A percentile compares a stretch with the other conserved stretches of the same genome.
Conservation (phyloP, 2,329 filamentous ascomycete species). For the Fusarium clavum region DNA sequence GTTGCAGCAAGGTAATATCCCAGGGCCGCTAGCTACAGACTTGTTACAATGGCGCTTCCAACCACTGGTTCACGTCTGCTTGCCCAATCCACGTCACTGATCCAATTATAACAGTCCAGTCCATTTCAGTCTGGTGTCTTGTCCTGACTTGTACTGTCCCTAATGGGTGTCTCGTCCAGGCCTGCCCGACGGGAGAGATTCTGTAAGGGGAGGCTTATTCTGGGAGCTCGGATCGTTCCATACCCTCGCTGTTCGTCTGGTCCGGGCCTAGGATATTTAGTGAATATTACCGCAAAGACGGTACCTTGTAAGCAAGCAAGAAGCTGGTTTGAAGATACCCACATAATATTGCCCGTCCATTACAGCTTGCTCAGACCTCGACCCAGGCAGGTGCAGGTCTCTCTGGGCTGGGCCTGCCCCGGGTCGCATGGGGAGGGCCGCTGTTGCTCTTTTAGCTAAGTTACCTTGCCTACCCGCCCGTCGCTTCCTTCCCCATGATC, state of each 20-base stretch:
- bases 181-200: constrained; percentile 11
- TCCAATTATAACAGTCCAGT: constrained; percentile 24
- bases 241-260: constrained; percentile 29
- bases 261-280: constrained; percentile 11
- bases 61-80: constrained; percentile 43
- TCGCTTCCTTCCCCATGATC: constrained; percentile 42
- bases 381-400: constrained; percentile 21
- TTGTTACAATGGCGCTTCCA: constrained; percentile 44
- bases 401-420: constrained; percentile 28
- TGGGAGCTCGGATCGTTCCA: constrained; percentile 36
- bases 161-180: not conserved
- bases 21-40: constrained; percentile 46
- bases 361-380: constrained; percentile 16
- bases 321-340: constrained; percentile 25
- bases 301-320: constrained; percentile 10
- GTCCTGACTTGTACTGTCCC: not conserved
- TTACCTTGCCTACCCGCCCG: constrained; percentile 45
- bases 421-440: constrained; percentile 43
- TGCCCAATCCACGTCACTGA: constrained; percentile 36
- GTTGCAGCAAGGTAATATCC: constrained; percentile 50
- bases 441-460: constrained; percentile 38
- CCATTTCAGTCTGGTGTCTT: not conserved
- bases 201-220: constrained; percentile 36
- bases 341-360: constrained; percentile 11
- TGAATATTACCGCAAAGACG: constrained; percentile 16